Percentiles rank a stretch among this genome's conserved stretches.
Conservation (phyloP, 441 rosid species). For the Pelargonium australe region DNA sequence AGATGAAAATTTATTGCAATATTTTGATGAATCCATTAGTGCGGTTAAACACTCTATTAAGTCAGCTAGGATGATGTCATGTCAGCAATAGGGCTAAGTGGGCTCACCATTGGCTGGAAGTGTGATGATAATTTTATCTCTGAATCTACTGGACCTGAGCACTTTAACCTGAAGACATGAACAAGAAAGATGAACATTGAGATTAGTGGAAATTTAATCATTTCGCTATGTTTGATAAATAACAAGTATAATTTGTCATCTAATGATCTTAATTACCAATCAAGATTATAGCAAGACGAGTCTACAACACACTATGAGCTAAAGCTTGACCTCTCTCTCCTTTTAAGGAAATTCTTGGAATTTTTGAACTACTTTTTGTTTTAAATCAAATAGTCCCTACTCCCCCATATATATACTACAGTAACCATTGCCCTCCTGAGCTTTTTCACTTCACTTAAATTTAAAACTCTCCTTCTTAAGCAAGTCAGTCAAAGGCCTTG, state of each 20-base stretch:
- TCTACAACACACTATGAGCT: too few relatives aligned
- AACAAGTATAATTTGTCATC: neutral
- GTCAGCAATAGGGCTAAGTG: conserved; percentile 8
- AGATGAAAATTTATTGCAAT: neutral
- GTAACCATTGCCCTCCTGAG: too few relatives aligned
- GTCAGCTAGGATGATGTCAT: neutral
- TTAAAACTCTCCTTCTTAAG: too few relatives aligned
- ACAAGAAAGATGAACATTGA: neutral
- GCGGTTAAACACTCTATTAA: neutral
- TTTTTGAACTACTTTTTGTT: too few relatives aligned
- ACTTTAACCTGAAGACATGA: conserved; percentile 46
- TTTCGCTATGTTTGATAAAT: neutral
- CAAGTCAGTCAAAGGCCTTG: too few relatives aligned
- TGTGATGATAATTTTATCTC: conserved; percentile 50
- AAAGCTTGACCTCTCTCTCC: too few relatives aligned
- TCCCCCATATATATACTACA: too few relatives aligned
- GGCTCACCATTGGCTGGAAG: conserved; percentile 76
- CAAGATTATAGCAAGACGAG: too few relatives aligned
- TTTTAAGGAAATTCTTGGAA: too few relatives aligned
- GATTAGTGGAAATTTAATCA: neutral
- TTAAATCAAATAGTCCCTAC: too few relatives aligned
- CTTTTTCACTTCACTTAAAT: too few relatives aligned
- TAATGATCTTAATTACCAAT: too few relatives aligned
- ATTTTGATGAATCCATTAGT: neutral
- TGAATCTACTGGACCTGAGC: conserved; percentile 36